Evolutionary conservation across 2,329 filamentous ascomycete species (phyloP), one percentile per base, ranked within the genome.

Genomic region (Penicillium expansum): DNA sequence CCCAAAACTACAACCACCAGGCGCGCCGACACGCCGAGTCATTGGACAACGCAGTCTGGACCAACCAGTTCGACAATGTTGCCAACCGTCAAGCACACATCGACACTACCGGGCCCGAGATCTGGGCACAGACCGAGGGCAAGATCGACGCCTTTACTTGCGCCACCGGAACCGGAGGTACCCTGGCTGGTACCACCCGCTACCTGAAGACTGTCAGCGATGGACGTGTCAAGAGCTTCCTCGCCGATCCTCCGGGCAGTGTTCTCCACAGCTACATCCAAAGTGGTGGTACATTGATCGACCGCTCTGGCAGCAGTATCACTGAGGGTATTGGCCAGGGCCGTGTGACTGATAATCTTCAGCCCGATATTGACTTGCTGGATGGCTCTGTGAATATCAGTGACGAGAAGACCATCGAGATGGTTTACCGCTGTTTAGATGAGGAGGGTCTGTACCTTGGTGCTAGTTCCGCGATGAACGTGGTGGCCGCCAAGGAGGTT

Each of bases 311-410:
- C 10, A 87, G 89, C 53, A 94, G 89, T 70, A 97, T 99, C 77
- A 99, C 94, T 3, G 94, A 99, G 78, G 94, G 94, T 24, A 99
- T 99, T 69, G 94, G 94, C 20, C 94, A 97, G 79, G 94, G 94
- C 37, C 89, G 94, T 51, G 85, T 99, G 50, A 99, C 94, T n/a
- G 91, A 96, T 71, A 99, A 99, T 76, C 79, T 99, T 62, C 81
- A 85, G 75, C 90, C 89, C 4, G 94, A 99, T 69, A 83, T 99
- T 56, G 88, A 83, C 59, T 80, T 96, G 43, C 70, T 97, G 16
- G 94, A 97, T 76, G 92, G 88, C 57, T 91, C 91, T 35, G 70
- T 99, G 68, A 82, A 87, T 72, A 91, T 99, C 65, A 83, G 86
- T 59, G 94, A 99, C 72, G 92, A 94, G 79, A 92, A 96, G 84